Evolutionary conservation across 108 stramenopile genomes (phyloP), one percentile per base, ranked within the genome.

Genomic region (Stephanodiscus minutulus): DNA sequence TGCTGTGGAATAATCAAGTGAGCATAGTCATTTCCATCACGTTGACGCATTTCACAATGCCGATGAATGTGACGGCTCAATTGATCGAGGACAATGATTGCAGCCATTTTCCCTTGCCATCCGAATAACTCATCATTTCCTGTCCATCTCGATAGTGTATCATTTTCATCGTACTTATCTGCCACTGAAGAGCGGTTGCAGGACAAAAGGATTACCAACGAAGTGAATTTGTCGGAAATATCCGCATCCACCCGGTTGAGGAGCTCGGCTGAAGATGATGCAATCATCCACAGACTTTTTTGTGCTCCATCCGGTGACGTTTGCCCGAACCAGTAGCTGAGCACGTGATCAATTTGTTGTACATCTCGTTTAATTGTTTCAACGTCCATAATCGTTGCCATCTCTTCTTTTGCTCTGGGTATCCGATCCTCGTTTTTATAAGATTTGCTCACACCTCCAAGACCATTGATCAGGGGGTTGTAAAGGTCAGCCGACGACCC

Each of bases 241-340:
- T 87, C 82, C 18, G 70, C 63, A 82, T 92, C 91, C 13, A 92
- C 85, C 47, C 63, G 57, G 49, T 58, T 31, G 17, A 81, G 72
- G 24, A 77, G 81, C 56, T 83, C 64, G 20, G 28, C 53, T 0
- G 91, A 90, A 35, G 86, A 85, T 15, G 88, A 66, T 13, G 88
- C 85, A 72, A 94, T 91, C 93, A 94, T 94, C 93, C 93, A 94
- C 0, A 94, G 76, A 39, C 81, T 76, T 61, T 94, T 91, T 73
- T 91, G 93, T 5, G 87, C 66, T 24, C 62, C 61, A 57, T 94
- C 88, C 10, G 90, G 90, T 20, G 81, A 59, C 33, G 85, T 72
- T 72, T 88, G 85, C 22, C 92, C 92, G 68, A 91, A 91, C 92
- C 92, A 94, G 62, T 83, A 91, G 10, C 64, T 63, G 36, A 94